These are phyloP conservation scores for Spiraea crenata DNA, from an alignment of 331 rosid genomes.

Conservation along the genomic window DNA sequence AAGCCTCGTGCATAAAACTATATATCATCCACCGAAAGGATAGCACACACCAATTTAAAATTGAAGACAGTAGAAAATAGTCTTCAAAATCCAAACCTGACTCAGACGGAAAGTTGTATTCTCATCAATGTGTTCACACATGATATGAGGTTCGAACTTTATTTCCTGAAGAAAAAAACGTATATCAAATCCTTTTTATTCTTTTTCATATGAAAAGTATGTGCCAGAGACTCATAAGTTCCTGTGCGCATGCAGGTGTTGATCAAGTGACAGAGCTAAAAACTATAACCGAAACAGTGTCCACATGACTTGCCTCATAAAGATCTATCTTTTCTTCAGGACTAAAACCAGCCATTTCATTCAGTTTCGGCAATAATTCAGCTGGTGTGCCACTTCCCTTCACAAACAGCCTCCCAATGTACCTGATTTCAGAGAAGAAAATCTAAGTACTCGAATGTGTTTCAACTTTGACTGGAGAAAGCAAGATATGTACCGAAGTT, in stretches of 20 bases:
- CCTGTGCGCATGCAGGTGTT: neutral
- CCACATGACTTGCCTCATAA: conserved; percentile 60
- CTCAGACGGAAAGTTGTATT: conserved; percentile 70
- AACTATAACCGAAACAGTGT: neutral
- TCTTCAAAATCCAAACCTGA: conserved; percentile 49
- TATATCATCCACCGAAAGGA: neutral
- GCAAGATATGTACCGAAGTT: conserved; percentile 57
- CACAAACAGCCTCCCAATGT: conserved; percentile 81
- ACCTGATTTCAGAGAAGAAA: conserved; percentile 42
- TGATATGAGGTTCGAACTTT: conserved; percentile 85
- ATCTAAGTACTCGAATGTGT: conserved; percentile 17
- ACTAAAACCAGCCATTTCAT: conserved; percentile 82
- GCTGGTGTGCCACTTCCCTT: conserved; percentile 68
- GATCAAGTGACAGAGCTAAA: neutral
- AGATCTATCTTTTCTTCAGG: conserved; percentile 82
- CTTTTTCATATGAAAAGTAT: too few species aligned
- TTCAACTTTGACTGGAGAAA: neutral
- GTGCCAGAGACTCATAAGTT: too few species aligned
- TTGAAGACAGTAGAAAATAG: neutral
- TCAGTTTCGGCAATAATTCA: conserved; percentile 62
- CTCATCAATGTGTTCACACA: conserved; percentile 94
- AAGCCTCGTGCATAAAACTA: neutral
- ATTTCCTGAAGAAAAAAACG: conserved; percentile 57
- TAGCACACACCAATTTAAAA: neutral
- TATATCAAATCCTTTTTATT: neutral